Percentiles rank a stretch among this genome's conserved stretches.
Conservation (phyloP, 495 filamentous ascomycete genomes). For the Chaetomium fimeti region DNA sequence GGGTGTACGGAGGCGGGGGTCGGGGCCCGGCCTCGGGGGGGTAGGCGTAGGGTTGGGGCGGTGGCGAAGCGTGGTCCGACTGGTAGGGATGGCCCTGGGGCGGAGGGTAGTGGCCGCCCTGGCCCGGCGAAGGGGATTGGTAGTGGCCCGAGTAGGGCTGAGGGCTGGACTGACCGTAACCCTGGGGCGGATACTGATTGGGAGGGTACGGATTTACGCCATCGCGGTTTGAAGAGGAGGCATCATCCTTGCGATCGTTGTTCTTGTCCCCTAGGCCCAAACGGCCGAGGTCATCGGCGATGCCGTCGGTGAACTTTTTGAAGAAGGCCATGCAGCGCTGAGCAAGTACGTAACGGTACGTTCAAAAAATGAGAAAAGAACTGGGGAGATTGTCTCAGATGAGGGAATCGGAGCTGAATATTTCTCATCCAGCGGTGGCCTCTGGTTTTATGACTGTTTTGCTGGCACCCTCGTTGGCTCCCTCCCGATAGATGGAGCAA, state of each 20-base stretch:
- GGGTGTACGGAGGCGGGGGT: conserved; percentile 44
- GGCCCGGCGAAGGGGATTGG: not conserved
- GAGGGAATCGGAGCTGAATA: not conserved
- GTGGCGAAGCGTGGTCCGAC: conserved; percentile 24
- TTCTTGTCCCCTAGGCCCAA: conserved; percentile 27
- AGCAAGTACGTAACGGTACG: not conserved
- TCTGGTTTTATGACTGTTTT: not conserved
- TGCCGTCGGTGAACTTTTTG: conserved; percentile 33
- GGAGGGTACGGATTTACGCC: conserved; percentile 19
- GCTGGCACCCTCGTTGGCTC: conserved; percentile 10
- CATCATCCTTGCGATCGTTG: conserved; percentile 20
- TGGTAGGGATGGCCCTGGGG: conserved; percentile 17
- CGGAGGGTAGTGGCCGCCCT: conserved; percentile 13
- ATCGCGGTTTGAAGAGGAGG: conserved; percentile 5
- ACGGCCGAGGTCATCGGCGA: conserved; percentile 25
- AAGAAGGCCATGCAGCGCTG: conserved; percentile 33
- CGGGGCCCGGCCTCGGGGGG: conserved; percentile 17
- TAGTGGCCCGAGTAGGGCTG: conserved; percentile 24
- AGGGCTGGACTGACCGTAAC: conserved; percentile 33
- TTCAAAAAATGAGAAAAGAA: not conserved
- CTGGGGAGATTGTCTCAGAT: not conserved
- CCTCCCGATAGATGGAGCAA: not conserved
- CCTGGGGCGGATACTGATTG: conserved; percentile 26
- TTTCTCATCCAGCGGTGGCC: not conserved
- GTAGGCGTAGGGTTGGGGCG: conserved; percentile 1